Percentiles rank a stretch among this genome's conserved stretches.
Conservation (phyloP, 192 early-diverging fungal species). For the Linnemannia elongata region DNA sequence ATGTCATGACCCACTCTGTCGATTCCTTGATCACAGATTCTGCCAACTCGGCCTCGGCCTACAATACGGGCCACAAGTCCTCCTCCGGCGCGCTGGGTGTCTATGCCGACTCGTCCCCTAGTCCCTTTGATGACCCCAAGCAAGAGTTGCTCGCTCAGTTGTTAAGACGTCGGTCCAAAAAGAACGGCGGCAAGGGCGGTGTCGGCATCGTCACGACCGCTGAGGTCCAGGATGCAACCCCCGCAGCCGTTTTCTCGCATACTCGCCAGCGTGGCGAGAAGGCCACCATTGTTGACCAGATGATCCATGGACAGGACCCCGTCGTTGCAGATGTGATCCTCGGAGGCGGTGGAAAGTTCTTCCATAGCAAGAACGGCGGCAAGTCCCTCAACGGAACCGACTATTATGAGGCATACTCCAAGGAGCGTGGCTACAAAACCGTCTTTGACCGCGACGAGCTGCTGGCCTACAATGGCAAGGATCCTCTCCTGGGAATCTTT, state of each 20-base stretch:
- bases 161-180: conserved; percentile 65
- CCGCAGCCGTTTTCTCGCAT: conserved; percentile 71
- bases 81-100: conserved; percentile 64
- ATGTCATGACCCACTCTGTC: conserved; percentile 68
- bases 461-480: conserved; percentile 54
- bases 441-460: conserved; percentile 61
- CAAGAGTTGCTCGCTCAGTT: conserved; percentile 67
- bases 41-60: conserved; percentile 71
- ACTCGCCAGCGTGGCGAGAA: conserved; percentile 62
- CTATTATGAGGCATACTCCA: conserved; percentile 58
- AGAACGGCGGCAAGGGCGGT: conserved; percentile 56
- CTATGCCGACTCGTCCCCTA: conserved; percentile 67
- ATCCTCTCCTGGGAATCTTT: conserved; percentile 70
- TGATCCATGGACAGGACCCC: conserved; percentile 60
- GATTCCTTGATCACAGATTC: conserved; percentile 74
- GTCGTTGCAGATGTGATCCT: conserved; percentile 67
- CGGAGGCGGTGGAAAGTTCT: conserved; percentile 70
- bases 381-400: conserved; percentile 50
- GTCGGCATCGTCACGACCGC: conserved; percentile 73
- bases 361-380: conserved; percentile 40
- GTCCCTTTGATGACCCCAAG: conserved; percentile 71
- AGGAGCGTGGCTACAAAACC: conserved; percentile 62
- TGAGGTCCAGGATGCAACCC: conserved; percentile 68
- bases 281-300: conserved; percentile 65
- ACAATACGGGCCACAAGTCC: conserved; percentile 69